phyloP scores from a whole-genome alignment of 164 flowering plant species.

The Vitis amurensis region DNA sequence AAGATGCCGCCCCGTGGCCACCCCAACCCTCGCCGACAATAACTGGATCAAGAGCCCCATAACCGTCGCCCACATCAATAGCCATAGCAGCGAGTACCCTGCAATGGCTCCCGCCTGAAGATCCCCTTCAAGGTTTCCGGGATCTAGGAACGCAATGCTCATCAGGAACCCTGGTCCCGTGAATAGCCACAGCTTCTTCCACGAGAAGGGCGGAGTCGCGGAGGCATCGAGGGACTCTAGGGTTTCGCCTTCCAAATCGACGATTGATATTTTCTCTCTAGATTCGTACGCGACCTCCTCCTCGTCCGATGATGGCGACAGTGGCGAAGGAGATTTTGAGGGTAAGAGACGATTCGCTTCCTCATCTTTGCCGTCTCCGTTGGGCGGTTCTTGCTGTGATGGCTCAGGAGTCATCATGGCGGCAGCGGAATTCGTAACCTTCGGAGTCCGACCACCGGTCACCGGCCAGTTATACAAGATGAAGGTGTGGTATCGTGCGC shows the following conservation, averaged over 20 bases:
- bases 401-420: too few relatives aligned
- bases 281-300: conserved; percentile 43
- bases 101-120: conserved; percentile 82
- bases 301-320: conserved; percentile 12
- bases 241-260: conserved; percentile 16
- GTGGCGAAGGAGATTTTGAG: not conserved
- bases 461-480: too few relatives aligned
- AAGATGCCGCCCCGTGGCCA: conserved; percentile 68
- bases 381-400: too few relatives aligned
- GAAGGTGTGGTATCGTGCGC: too few relatives aligned
- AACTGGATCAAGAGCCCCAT: conserved; percentile 74
- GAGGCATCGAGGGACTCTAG: not conserved
- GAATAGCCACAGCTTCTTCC: conserved; percentile 80
- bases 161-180: conserved; percentile 79
- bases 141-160: conserved; percentile 83
- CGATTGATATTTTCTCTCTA: conserved; percentile 37
- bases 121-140: conserved; percentile 81
- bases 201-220: conserved; percentile 50
- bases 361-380: conserved; percentile 2
- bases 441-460: too few relatives aligned
- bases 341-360: conserved; percentile 24
- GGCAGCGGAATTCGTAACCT: too few relatives aligned
- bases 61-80: conserved; percentile 71
- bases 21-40: conserved; percentile 64
- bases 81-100: conserved; percentile 75